Evolutionary conservation across 225 moss, liverwort and hornwort genomes (phyloP).

Genomic region (Straminergon stramineum): DNA sequence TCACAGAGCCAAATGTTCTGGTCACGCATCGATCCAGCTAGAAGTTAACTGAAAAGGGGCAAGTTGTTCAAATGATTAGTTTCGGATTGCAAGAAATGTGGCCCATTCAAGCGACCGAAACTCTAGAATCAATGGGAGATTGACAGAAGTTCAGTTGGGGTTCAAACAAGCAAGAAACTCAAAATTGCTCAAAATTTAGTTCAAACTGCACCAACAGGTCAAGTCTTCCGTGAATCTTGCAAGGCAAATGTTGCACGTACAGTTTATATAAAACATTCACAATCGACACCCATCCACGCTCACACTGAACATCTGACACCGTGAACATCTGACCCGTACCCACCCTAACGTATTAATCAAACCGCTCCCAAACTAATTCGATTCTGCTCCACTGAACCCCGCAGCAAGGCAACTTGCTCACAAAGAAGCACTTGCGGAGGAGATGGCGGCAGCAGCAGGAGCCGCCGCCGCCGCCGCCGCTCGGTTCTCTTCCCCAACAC

Average conservation of each 20-base stretch:
- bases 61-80: background rate
- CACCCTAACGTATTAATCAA: background rate
- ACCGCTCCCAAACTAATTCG: background rate
- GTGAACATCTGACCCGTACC: background rate
- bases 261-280: background rate
- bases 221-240: background rate
- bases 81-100: background rate
- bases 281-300: background rate
- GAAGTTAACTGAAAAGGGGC: background rate
- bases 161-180: background rate
- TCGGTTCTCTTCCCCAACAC: background rate
- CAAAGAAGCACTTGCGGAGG: background rate
- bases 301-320: background rate
- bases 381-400: background rate
- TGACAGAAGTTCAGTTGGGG: background rate
- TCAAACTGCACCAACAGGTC: background rate
- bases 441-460: too few relatives aligned
- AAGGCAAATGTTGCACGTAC: background rate
- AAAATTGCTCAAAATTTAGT: background rate
- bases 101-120: background rate
- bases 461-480: background rate
- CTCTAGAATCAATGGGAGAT: background rate
- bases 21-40: background rate
- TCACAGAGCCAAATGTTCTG: background rate
- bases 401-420: background rate